Evolutionary conservation across 1,284 basidiomycete species (phyloP).

Genomic region (Sphaerobolus stellatus): DNA sequence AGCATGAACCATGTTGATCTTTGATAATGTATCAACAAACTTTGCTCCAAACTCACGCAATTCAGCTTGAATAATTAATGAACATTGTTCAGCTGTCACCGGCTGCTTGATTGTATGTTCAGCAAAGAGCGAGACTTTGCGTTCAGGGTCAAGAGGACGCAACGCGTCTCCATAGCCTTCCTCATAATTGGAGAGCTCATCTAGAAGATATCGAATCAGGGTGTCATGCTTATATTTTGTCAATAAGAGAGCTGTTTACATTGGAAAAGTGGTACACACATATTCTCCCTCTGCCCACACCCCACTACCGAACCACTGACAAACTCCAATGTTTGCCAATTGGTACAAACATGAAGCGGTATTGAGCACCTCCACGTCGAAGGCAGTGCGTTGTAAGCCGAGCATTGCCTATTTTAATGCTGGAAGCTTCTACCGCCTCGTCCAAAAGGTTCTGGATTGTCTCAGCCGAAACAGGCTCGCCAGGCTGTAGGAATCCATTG

Average conservation of each 20-base stretch:
- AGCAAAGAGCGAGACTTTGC: background rate
- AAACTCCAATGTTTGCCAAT: conserved; percentile 34
- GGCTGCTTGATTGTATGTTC: background rate
- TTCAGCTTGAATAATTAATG: too few species aligned
- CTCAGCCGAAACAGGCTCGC: conserved; percentile 26
- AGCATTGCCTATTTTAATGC: conserved; percentile 17
- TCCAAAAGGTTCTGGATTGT: conserved; percentile 26
- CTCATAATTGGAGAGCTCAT: background rate
- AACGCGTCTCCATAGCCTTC: background rate
- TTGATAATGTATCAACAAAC: too few species aligned
- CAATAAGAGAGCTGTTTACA: background rate
- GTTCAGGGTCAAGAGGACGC: background rate
- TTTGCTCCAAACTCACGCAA: too few species aligned
- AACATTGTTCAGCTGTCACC: too few species aligned
- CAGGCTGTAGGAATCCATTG: conserved; percentile 28
- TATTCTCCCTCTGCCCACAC: conserved; percentile 23
- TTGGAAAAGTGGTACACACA: background rate
- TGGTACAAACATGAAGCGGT: conserved; percentile 38
- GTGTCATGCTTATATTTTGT: background rate
- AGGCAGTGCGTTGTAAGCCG: conserved; percentile 37
- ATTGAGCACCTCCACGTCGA: conserved; percentile 37
- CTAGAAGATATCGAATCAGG: background rate
- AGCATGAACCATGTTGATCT: too few species aligned
- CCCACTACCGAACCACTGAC: conserved; percentile 39
- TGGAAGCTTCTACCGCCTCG: conserved; percentile 23